A percentile compares a stretch with the other conserved stretches of the same genome.
Evolutionary conservation across 148 eudicot species (phyloP).

Genomic region (Silene latifolia): DNA sequence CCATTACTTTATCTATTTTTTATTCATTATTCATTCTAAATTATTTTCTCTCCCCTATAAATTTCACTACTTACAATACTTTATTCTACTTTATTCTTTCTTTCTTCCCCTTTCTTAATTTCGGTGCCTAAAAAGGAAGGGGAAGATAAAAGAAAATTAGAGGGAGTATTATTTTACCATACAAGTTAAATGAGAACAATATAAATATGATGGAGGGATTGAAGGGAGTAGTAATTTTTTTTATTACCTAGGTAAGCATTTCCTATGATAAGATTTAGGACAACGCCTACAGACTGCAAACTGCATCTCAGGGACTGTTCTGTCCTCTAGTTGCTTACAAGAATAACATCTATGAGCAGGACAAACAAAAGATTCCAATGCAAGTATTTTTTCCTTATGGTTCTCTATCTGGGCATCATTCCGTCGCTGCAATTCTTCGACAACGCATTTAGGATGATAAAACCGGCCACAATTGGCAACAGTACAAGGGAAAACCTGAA

Average conservation of each 20-base stretch:
- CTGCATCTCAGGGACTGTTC: constrained; percentile 45
- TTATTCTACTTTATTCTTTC: too few relatives aligned
- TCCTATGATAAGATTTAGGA: constrained; percentile 77
- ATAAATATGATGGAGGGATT: neutral
- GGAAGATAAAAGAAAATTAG: too few relatives aligned
- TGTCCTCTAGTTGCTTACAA: constrained; percentile 60
- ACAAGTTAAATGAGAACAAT: neutral
- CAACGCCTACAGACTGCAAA: constrained; percentile 91
- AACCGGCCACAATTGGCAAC: constrained; percentile 77
- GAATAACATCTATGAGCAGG: constrained; percentile 62
- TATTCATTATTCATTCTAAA: too few relatives aligned
- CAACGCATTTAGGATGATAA: constrained; percentile 73
- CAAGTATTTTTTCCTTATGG: constrained; percentile 48
- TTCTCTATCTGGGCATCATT: constrained; percentile 36
- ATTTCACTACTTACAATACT: too few relatives aligned
- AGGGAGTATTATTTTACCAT: neutral
- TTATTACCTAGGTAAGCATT: constrained; percentile 77
- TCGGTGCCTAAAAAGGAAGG: too few relatives aligned
- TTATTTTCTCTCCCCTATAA: too few relatives aligned
- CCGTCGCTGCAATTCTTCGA: constrained; percentile 38
- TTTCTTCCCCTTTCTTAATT: too few relatives aligned
- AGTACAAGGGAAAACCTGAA: constrained; percentile 81
- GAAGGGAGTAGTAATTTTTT: neutral
- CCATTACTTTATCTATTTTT: too few relatives aligned
- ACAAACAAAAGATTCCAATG: constrained; percentile 66